A percentile compares a stretch with the other conserved stretches of the same genome.
Conservation (phyloP, 495 filamentous ascomycete species). For the Neurospora sp. region DNA sequence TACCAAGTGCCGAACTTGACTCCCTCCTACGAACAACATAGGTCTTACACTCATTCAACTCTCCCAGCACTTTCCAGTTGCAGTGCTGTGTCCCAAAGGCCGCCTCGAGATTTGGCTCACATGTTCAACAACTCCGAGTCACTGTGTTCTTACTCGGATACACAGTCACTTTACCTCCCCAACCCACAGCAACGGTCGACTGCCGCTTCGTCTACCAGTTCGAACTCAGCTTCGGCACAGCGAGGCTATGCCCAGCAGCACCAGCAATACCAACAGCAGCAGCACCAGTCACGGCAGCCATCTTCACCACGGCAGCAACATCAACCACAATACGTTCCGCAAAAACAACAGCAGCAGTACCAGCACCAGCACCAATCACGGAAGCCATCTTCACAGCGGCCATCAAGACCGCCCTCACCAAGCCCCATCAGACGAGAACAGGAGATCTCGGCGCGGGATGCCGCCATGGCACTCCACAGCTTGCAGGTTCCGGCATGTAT, state of each 20-base stretch:
- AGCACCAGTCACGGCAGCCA: constrained; percentile 18
- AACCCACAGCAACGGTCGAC: not conserved
- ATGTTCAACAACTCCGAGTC: constrained; percentile 1
- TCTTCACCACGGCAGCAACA: constrained; percentile 8
- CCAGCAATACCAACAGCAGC: constrained; percentile 3
- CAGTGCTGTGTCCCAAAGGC: not conserved
- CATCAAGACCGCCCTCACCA: constrained; percentile 23
- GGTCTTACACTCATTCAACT: constrained; percentile 3
- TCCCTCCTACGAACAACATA: constrained; percentile 28
- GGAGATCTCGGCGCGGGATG: constrained; percentile 21
- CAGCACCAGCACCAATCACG: constrained; percentile 12
- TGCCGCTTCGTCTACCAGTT: not conserved
- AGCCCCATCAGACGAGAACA: constrained; percentile 17
- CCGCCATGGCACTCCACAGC: constrained; percentile 47
- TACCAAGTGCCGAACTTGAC: constrained; percentile 34
- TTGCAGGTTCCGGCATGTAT: constrained; percentile 65
- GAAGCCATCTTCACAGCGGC: constrained; percentile 14
- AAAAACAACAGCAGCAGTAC: constrained; percentile 1
- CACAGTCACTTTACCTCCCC: constrained; percentile 1
- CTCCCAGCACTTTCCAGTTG: not conserved
- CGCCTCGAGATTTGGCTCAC: not conserved
- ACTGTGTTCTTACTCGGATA: constrained; percentile 3
- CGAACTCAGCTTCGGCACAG: not conserved
- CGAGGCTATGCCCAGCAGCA: not conserved
- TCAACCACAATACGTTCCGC: not conserved